Base-by-base conservation (phyloP, 176 grass and related monocot genomes). In the Lolium perenne region DNA sequence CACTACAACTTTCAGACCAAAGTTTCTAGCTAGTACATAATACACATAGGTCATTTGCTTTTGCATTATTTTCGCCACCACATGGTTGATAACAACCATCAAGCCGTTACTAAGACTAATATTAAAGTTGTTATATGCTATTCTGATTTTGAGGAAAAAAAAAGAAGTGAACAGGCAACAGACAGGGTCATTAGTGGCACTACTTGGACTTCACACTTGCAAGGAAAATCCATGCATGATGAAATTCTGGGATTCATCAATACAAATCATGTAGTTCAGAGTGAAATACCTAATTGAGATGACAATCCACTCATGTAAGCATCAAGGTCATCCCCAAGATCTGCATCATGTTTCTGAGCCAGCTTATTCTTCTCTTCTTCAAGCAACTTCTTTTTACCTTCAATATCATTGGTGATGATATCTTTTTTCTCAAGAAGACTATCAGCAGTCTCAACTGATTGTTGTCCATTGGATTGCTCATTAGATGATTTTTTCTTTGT, bases 381-480 rank as follows among this genome's bases (percentile, higher is more conserved):
- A 40, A 99, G 88, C 75, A 93, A 89, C 78, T 91, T 91, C 76
- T 71, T 91, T 91, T 91, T 99, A 78, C 77, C 82, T 83, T 94
- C 90, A 78, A 96, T 94, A 76, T 99, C 86, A 84, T 13, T 90
- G 38, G 77, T 88, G 65, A 99, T 94, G 46, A 20, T 59, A 74
- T 91, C 90, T 29, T 91, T 98, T 91, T 95, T 99, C 45, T 99
- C 90, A 70, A 99, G 94, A 80, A 99, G 97, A 88, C 92, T 91
- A 83, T 96, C 94, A 76, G 97, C 93, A 55, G 97, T 99, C 89
- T 99, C 97, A 72, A 96, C 88, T n/a, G 91, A 84, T 71, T 92
- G 86, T 55, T 91, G 81, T 86, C 92, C 90, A 76, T 64, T 83
- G 71, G 78, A 89, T 89, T 92, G 90, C 79, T 76, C 73, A 82